phyloP scores from a whole-genome alignment of 208 protist species.

The Blastocrithidia nonstop region DNA sequence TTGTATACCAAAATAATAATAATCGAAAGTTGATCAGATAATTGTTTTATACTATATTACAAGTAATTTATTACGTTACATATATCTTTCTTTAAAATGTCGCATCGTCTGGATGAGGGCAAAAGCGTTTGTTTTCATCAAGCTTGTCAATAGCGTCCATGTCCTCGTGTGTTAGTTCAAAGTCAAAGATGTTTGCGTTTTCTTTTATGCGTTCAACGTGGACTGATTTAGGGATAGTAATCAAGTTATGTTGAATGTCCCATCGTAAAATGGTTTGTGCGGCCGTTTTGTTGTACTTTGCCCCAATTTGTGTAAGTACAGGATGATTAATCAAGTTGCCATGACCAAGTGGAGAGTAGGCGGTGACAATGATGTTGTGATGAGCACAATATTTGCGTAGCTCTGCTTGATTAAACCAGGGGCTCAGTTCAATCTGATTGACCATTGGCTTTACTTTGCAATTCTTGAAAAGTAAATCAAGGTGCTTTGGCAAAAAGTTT shows the following conservation, averaged over 20 bases:
- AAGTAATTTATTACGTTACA: no score
- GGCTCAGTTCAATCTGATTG: slow-evolving; percentile 90
- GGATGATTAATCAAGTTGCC: slow-evolving; percentile 19
- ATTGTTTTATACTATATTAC: no score
- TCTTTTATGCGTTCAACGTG: slow-evolving; percentile 62
- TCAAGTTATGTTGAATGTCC: slow-evolving; percentile 44
- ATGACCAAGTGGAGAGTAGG: slow-evolving; percentile 68
- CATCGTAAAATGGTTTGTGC: slow-evolving; percentile 68
- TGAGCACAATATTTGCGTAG: slow-evolving; percentile 52
- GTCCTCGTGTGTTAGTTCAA: slow-evolving; percentile 25
- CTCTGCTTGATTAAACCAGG: slow-evolving; percentile 29
- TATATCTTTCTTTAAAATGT: background rate
- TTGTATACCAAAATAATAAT: no score
- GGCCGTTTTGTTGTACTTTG: slow-evolving; percentile 22
- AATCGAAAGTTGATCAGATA: no score
- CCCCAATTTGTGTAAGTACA: slow-evolving; percentile 16
- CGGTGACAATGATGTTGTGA: slow-evolving; percentile 61
- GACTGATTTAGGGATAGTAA: slow-evolving; percentile 77
- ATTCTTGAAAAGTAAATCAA: slow-evolving; percentile 36
- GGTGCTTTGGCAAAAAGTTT: slow-evolving; percentile 63
- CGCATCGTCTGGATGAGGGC: background rate
- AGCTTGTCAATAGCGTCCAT: background rate
- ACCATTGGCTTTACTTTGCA: slow-evolving; percentile 64
- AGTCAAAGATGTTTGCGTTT: slow-evolving; percentile 82
- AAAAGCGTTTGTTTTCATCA: background rate